Percentiles rank a stretch among this genome's conserved stretches.
Evolutionary conservation across 2,329 filamentous ascomycete species (phyloP).

Genomic region (Ascochyta koolunga): DNA sequence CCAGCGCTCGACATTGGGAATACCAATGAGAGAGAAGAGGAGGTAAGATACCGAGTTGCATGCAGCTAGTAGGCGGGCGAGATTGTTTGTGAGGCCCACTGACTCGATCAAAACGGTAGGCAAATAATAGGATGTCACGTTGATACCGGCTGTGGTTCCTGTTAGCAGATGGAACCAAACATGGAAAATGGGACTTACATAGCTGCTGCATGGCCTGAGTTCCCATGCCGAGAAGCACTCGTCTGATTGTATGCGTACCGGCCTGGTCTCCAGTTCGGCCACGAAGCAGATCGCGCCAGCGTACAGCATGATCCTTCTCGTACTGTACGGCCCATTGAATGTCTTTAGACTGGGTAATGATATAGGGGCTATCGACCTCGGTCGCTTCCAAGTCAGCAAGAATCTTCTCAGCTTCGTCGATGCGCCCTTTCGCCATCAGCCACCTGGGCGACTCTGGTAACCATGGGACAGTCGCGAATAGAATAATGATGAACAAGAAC

Average conservation of each 20-base stretch:
- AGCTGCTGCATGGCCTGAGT: constrained; percentile 61
- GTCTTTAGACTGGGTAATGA: constrained; percentile 52
- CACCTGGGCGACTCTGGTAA: constrained; percentile 56
- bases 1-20: constrained; percentile 57
- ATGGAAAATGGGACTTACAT: constrained; percentile 33
- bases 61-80: constrained; percentile 62
- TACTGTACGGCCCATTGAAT: constrained; percentile 58
- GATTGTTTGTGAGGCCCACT: constrained; percentile 60
- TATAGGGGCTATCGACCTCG: constrained; percentile 51
- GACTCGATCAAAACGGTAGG: constrained; percentile 65
- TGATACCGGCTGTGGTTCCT: constrained; percentile 33
- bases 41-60: constrained; percentile 60
- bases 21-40: constrained; percentile 55
- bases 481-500: constrained; percentile 56
- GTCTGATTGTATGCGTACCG: constrained; percentile 58
- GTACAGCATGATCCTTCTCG: constrained; percentile 57
- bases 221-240: constrained; percentile 60
- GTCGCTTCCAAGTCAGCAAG: constrained; percentile 57
- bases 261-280: constrained; percentile 52
- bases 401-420: constrained; percentile 56
- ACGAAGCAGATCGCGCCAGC: constrained; percentile 58
- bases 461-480: constrained; percentile 55
- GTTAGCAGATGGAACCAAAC: constrained; percentile 28
- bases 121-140: constrained; percentile 57
- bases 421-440: constrained; percentile 53